Percentiles rank a stretch among this genome's conserved stretches.
phyloP scores from a whole-genome alignment of 2,329 filamentous ascomycete species.

The Ophiostoma triangulosporum region DNA sequence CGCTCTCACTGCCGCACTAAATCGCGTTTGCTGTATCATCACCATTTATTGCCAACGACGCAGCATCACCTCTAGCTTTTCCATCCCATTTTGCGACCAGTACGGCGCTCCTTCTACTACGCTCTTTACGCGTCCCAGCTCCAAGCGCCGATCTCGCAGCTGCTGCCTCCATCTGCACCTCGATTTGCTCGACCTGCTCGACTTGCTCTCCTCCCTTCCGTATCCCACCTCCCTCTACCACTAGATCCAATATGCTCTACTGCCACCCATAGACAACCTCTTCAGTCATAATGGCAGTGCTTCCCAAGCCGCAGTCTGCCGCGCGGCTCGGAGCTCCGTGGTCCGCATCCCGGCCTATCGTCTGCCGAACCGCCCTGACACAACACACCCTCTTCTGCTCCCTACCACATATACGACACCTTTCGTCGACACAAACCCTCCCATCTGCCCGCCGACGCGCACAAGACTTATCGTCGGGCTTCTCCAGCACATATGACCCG shows the following conservation, averaged over 20 bases:
- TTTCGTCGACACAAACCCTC: slow-evolving; percentile 20
- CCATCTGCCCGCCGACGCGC: slow-evolving; percentile 26
- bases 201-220: not conserved
- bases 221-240: not conserved
- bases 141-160: not conserved
- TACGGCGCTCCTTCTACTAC: not conserved
- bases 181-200: not conserved
- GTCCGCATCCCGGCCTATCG: not conserved
- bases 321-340: slow-evolving; percentile 4
- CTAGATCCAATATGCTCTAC: not conserved
- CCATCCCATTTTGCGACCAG: not conserved
- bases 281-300: slow-evolving; percentile 10
- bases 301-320: slow-evolving; percentile 9
- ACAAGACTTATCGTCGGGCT: slow-evolving; percentile 41
- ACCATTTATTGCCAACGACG: no score
- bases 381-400: not conserved
- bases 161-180: not conserved
- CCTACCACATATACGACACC: not conserved
- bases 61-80: not conserved
- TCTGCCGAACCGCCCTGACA: not conserved
- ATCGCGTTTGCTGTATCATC: not conserved
- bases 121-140: not conserved
- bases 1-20: not conserved
- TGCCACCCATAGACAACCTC: not conserved
- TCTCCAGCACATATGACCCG: slow-evolving; percentile 46